Base-by-base conservation (phyloP, 2,329 filamentous ascomycete species). In the Colletotrichum tamarilloi region DNA sequence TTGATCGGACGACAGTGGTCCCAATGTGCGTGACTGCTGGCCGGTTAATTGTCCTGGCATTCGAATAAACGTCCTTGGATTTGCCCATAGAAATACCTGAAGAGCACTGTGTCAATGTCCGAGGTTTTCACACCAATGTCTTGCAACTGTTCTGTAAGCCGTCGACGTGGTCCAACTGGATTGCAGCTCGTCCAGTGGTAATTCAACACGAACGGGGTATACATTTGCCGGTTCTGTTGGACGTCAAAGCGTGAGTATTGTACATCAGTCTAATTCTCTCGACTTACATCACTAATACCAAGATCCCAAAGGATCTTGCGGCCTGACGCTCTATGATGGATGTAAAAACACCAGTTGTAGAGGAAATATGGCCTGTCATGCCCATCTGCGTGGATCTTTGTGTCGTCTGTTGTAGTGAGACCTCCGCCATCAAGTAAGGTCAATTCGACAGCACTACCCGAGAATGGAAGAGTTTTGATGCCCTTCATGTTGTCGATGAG, bases 321-420 rank as follows among this genome's bases (percentile, higher is more conserved):
- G 7, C 42, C 42, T 22, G 42, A 22, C n/a, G 8, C 19, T 49
- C 42, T n/a, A 19, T 49, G 42, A 22, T 49, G 42, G 42, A 49
- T 49, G 19, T 49, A 49, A 4, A 49, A 49, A 49, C 42, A 49
- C 42, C 42, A 60, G 38, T 60, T 24, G 30, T 60, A 24, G 19
- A 60, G 58, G 22, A 24, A 60, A 28, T 42, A 60, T 11, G 58
- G 58, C 11, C 24, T 38, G n/a, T 14, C 8, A 60, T 42, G 30
- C 30, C 58, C 58, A 38, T 60, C 58, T 19, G 30, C 58, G 30
- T 60, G 58, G n/a, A 60, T 60, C 58, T 38, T 60, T 24, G 58
- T 60, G 58, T 60, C 58, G 32, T 60, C 58, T 5, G 58, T 60
- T 32, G 58, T 60, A 24, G 58, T 60, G 6, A 60, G 24, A n/a